Evolutionary conservation across 2,329 filamentous ascomycete genomes (phyloP).

Genomic region (Zymoseptoria tritici): DNA sequence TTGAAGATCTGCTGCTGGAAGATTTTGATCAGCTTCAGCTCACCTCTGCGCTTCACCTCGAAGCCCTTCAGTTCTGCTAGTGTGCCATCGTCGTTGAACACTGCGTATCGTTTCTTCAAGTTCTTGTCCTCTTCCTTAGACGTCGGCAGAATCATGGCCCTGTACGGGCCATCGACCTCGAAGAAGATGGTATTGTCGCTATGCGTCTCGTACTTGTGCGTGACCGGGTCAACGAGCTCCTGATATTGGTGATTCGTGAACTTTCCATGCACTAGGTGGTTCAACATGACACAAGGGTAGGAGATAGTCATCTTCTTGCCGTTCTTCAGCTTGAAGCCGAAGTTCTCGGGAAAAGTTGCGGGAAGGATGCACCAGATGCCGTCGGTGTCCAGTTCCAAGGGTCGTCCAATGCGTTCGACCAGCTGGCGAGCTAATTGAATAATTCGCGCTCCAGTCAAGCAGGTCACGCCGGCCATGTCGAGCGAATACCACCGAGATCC

Average conservation of each 20-base stretch:
- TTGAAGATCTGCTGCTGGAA: constrained; percentile 99
- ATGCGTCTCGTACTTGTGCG: constrained; percentile 88
- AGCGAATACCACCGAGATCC: constrained; percentile 98
- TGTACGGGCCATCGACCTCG: constrained; percentile 96
- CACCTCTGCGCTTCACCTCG: constrained; percentile 93
- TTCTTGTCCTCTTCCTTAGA: constrained; percentile 99
- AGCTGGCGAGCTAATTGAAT: constrained; percentile 93
- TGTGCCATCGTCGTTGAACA: constrained; percentile 96
- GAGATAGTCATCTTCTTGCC: constrained; percentile 96
- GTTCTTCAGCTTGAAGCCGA: constrained; percentile 85
- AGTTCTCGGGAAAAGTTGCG: constrained; percentile 93
- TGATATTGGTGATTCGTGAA: constrained; percentile 99
- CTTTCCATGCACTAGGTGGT: constrained; percentile 86
- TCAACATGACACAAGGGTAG: constrained; percentile 98
- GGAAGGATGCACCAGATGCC: constrained; percentile 99
- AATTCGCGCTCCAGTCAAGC: constrained; percentile 89
- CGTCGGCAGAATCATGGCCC: constrained; percentile 91
- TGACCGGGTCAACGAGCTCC: constrained; percentile 68
- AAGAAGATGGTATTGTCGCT: constrained; percentile 99
- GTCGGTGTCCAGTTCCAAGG: constrained; percentile 91
- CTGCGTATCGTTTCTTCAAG: constrained; percentile 96
- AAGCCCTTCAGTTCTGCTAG: constrained; percentile 95
- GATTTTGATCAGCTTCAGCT: constrained; percentile 98
- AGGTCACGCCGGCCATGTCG: constrained; percentile 98
- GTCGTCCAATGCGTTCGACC: constrained; percentile 86